A percentile compares a stretch with the other conserved stretches of the same genome.
Conservation (phyloP, 331 rosid genomes). For the Acacia concinna region DNA sequence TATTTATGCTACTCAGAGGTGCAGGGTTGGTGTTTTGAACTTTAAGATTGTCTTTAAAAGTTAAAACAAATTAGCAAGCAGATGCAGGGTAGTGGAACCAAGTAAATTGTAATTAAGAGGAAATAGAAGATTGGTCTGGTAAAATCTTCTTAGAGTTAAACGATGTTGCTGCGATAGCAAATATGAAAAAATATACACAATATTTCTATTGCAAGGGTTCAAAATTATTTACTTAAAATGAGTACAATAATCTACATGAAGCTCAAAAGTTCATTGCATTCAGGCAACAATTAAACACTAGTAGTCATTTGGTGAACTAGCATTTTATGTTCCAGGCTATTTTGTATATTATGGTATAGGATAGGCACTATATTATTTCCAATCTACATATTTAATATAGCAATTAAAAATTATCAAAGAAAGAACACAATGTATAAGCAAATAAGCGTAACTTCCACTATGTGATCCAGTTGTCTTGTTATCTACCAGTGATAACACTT, state of each 20-base stretch:
- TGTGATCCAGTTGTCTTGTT: not conserved
- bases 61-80: not conserved
- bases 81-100: not conserved
- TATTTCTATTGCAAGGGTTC: conserved; percentile 6
- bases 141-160: not conserved
- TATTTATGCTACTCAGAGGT: conserved; percentile 6
- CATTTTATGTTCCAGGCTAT: not conserved
- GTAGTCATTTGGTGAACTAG: not conserved
- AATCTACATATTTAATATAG: not conserved
- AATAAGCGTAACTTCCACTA: not conserved
- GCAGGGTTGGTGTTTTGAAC: conserved; percentile 13
- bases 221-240: conserved; percentile 4
- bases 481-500: not conserved
- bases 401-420: not conserved
- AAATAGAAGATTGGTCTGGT: not conserved
- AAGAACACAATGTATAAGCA: not conserved
- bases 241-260: not conserved
- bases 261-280: conserved; percentile 16
- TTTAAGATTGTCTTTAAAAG: conserved; percentile 1
- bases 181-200: not conserved
- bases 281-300: not conserved
- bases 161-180: not conserved
- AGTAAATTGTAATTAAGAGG: not conserved
- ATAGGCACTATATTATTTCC: not conserved
- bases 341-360: not conserved